phyloP scores from a whole-genome alignment of 2,329 filamentous ascomycete species.

The Coleophoma crateriformis region DNA sequence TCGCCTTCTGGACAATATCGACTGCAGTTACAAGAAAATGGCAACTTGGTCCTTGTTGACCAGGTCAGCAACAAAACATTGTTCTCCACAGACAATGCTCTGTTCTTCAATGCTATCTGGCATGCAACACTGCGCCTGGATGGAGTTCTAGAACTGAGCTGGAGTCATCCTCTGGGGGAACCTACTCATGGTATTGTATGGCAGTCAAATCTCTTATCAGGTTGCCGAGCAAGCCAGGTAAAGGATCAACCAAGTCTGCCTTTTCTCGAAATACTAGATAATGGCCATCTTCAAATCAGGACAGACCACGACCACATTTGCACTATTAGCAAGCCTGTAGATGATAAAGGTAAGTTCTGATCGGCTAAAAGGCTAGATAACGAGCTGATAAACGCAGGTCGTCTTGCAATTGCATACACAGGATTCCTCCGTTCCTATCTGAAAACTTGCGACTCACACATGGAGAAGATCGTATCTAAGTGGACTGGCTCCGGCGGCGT shows the following conservation, averaged over 20 bases:
- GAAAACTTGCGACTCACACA: background rate
- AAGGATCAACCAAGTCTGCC: background rate
- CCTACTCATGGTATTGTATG: background rate
- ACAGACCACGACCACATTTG: background rate
- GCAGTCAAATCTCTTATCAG: background rate
- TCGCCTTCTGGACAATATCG: background rate
- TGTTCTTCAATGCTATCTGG: background rate
- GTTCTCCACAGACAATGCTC: background rate
- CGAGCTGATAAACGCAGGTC: background rate
- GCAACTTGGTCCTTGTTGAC: background rate
- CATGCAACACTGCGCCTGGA: background rate
- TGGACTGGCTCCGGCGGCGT: background rate
- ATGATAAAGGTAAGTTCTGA: background rate
- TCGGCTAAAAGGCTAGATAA: no score
- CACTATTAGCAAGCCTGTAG: background rate
- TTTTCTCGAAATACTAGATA: background rate
- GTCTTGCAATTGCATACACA: slow-evolving; percentile 1
- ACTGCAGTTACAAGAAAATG: background rate
- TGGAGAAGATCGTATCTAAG: background rate
- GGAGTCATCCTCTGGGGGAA: background rate
- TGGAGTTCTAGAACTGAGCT: background rate
- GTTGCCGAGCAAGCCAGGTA: background rate
- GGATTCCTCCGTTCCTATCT: slow-evolving; percentile 1
- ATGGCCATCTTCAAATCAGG: background rate
- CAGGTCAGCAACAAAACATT: background rate